Base-by-base conservation (phyloP, 2,329 filamentous ascomycete genomes). In the Penicillium sclerotigenum region DNA sequence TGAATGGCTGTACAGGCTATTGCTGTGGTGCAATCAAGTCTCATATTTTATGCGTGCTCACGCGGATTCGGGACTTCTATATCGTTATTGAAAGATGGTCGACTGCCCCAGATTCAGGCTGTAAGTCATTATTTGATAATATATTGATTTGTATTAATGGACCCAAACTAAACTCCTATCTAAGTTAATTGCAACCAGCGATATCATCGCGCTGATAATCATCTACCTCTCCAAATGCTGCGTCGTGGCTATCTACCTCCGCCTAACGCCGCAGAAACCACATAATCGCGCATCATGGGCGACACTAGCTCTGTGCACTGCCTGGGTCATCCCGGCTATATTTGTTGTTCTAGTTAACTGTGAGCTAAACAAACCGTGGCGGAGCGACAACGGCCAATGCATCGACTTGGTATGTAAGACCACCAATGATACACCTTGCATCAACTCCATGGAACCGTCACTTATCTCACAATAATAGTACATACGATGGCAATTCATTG, bases 181-280 rank as follows among this genome's bases (percentile, higher is more conserved):
- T 7, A 33, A 69, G 67, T 60, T 69, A 26, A 43, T 73, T 33
- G 75, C 74, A 52, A 65, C 71, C 38, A 71, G 62, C 52, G 71
- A 81, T 56, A 64, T 79, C n/a, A 67, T 81, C 52, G 77, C 74
- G 50, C 59, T 80, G 40, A 38, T 77, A 31, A 69, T 73, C 1
- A 59, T 79, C 20, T 78, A 75, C 57, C 66, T 79, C 34, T 69
- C 64, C 18, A 70, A 70, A 61, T 68, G 65, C 51, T 69, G 68
- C 16, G 76, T 79, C 36, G 68, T 74, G 6, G 69, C 75, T 16
- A 73, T 81, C 11, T 75, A 78, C 51, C 65, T 77, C 20, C 77
- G 78, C 5, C 67, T 81, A 16, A 77, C 77, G 3, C 77, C 77
- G 7, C 71, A 76, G 28, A 73, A 71, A 48, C 61, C 59, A 5